Evolutionary conservation across 495 filamentous ascomycete genomes (phyloP), one percentile per base, ranked within the genome.

Genomic region (Aspergillus affinis): DNA sequence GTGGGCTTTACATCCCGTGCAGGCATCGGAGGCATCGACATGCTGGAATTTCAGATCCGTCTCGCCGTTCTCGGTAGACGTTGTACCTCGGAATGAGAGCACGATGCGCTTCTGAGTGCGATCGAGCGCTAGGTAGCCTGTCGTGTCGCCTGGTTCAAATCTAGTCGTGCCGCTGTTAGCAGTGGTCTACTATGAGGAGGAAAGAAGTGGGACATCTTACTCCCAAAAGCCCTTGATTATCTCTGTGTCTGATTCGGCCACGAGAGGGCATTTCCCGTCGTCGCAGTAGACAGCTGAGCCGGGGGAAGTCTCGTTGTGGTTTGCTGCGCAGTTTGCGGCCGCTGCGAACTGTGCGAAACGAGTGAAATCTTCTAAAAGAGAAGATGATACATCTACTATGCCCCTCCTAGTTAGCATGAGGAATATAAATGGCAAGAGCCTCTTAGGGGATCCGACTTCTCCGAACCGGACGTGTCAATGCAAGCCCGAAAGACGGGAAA

Each of bases 121-220:
- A 72, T 91, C 89, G 26, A 78, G 65, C 19, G 83, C 83, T 30
- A 90, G 70, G 57, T 83, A 86, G 58, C 89, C 89, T 29, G 82
- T 78, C 21, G 78, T 81, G 61, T 87, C 87, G 13, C 84, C 80
- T 73, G 45, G 20, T 30, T 49, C 7, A 2, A 15, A 26, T n/a
- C 59, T 61, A 19, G n/a, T 8, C 1, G 13, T 5, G 9, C 0
- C 2, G 36, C 12, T 41, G 9, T 41, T 41, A 41, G 36, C 12
- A 15, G 36, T 8, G 29, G 29, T 12, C 44, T 30, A 26, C 15
- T 32, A n/a, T 19, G 13, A 47, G 21, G 32, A 19, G 9, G 4
- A 36, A 18, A 49, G 18, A 13, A 27, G 12, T 29, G 41, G 20
- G 8, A 26, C 8, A 19, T 58, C 55, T 27, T 72, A 88, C 86